phyloP scores from a whole-genome alignment of 1,284 basidiomycete species.

The Rhodotorula sp. region DNA sequence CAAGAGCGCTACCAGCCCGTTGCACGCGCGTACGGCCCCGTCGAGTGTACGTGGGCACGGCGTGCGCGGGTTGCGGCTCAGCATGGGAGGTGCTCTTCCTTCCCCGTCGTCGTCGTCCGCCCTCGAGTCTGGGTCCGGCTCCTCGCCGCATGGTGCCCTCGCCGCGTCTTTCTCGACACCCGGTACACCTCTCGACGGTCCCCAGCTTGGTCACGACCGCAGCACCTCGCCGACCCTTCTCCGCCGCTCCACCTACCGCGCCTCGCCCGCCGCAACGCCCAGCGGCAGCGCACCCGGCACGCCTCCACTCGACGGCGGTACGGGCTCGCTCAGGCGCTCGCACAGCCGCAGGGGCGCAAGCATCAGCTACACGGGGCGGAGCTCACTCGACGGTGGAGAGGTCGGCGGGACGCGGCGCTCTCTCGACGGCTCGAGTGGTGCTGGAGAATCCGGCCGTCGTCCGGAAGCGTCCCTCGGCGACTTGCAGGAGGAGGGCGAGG shows the following conservation, averaged over 20 bases:
- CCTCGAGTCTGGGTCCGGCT: not conserved
- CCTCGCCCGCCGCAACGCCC: not conserved
- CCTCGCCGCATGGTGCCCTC: too few species aligned
- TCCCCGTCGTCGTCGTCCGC: not conserved
- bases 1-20: not conserved
- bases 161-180: too few species aligned
- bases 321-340: not conserved
- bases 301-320: not conserved
- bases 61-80: not conserved
- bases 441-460: not conserved
- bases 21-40: not conserved
- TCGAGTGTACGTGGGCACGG: not conserved
- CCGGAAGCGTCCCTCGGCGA: not conserved
- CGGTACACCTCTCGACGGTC: not conserved
- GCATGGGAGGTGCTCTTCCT: not conserved
- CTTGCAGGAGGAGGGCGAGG: not conserved
- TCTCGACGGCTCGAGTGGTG: not conserved
- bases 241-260: constrained; percentile 11
- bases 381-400: not conserved
- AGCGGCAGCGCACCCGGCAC: not conserved
- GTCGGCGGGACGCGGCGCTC: not conserved
- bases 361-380: not conserved
- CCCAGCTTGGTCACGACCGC: not conserved
- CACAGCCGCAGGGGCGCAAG: not conserved
- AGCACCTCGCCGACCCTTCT: constrained; percentile 4